These are phyloP conservation scores for Monosporozyma unispora DNA, from an alignment of 805 yeast species.

Conservation along the genomic window DNA sequence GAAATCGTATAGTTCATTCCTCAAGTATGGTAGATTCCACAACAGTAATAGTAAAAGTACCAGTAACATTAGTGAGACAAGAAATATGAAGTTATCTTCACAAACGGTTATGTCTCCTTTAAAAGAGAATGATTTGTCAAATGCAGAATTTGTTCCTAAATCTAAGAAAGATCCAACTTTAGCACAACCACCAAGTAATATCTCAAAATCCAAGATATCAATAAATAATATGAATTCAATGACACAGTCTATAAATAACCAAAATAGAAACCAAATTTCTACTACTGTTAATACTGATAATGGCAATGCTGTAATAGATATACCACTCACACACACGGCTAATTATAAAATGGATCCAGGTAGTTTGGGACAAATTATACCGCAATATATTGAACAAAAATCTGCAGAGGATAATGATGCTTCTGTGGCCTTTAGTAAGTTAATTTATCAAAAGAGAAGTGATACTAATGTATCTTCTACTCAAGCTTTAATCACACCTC, in stretches of 20 bases:
- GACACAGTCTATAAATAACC: not conserved
- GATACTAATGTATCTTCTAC: conserved; percentile 28
- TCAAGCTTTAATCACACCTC: conserved; percentile 2
- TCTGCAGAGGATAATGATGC: conserved; percentile 29
- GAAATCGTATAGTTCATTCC: conserved; percentile 17
- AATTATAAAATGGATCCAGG: not conserved
- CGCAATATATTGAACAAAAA: conserved; percentile 1
- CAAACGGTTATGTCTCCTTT: not conserved
- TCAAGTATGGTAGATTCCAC: conserved; percentile 13
- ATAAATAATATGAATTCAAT: not conserved
- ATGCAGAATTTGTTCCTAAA: conserved; percentile 20
- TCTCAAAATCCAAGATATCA: not conserved
- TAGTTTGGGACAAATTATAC: not conserved
- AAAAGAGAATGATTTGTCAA: not conserved
- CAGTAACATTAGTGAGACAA: not conserved
- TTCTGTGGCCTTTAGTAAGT: conserved; percentile 29
- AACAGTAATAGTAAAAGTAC: conserved; percentile 1
- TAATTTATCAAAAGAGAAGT: conserved; percentile 27
- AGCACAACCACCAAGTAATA: conserved; percentile 10
- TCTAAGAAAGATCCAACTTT: conserved; percentile 14
- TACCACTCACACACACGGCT: not conserved
- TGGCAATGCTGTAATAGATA: not conserved
- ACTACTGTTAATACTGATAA: not conserved
- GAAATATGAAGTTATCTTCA: not conserved
- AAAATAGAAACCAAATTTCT: not conserved